phyloP scores from a whole-genome alignment of 495 filamentous ascomycete genomes.

The Penicillium simplicissimum region DNA sequence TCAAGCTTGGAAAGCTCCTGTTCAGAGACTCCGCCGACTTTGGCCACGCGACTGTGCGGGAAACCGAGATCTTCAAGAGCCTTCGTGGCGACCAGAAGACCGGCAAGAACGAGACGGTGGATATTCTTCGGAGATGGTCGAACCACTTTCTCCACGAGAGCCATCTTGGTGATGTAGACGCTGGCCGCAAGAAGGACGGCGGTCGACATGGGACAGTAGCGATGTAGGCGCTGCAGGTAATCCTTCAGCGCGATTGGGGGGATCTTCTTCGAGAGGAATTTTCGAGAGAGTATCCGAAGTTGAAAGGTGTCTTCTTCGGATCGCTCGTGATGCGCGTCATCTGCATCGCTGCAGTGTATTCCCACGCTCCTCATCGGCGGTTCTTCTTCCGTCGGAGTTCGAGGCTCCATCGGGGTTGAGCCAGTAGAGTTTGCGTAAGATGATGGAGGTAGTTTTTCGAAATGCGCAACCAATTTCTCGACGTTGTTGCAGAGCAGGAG shows the following conservation, averaged over 20 bases:
- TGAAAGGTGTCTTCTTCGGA: slow-evolving; percentile 24
- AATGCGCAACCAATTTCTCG: slow-evolving; percentile 68
- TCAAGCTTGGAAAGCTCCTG: slow-evolving; percentile 78
- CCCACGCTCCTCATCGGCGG: slow-evolving; percentile 27
- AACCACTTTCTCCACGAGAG: slow-evolving; percentile 69
- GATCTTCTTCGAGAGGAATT: slow-evolving; percentile 86
- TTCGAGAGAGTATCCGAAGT: slow-evolving; percentile 65
- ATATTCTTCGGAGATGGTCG: slow-evolving; percentile 78
- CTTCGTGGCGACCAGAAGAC: slow-evolving; percentile 86
- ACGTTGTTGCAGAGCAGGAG: slow-evolving; percentile 72
- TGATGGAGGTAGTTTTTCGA: slow-evolving; percentile 61
- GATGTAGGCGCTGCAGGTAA: slow-evolving; percentile 83
- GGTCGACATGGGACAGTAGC: slow-evolving; percentile 93
- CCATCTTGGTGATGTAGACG: slow-evolving; percentile 82
- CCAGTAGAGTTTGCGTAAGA: slow-evolving; percentile 36
- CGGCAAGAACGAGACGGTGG: slow-evolving; percentile 84
- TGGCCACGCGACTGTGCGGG: slow-evolving; percentile 77
- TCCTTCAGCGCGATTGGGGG: slow-evolving; percentile 80
- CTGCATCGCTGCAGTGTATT: slow-evolving; percentile 29
- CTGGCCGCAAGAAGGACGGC: slow-evolving; percentile 92
- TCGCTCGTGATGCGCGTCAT: slow-evolving; percentile 1
- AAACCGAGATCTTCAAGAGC: slow-evolving; percentile 88
- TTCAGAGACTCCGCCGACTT: slow-evolving; percentile 85
- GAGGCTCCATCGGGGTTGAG: slow-evolving; percentile 60
- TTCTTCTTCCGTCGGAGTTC: slow-evolving; percentile 37